Base-by-base conservation (phyloP, 2,329 filamentous ascomycete species). In the Fusarium odoratissimum region DNA sequence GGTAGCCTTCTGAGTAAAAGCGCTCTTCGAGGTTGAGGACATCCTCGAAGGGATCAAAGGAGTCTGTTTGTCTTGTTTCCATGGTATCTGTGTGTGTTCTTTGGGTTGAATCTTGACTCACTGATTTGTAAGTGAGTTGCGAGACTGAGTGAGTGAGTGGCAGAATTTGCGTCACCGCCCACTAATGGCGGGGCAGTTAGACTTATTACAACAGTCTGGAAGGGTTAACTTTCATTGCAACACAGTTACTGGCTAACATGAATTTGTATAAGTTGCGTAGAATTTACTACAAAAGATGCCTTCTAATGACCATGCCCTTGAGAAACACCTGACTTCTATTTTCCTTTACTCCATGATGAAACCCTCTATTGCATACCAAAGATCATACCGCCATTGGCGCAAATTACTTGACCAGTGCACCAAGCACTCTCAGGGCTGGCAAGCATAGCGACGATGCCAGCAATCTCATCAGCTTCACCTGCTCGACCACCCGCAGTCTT, bases 1-100 rank as follows among this genome's bases (percentile, higher is more conserved):
- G 82, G 84, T 95, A 95, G 66, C 96, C 96, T 82, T 95, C 90
- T 48, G 89, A 85, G 84, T 98, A 97, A 84, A 95, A 97, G 67
- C 84, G 80, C 60, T 91, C 88, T 79, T 92, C 90, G 23, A 92
- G 83, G 72, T 88, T 86, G 67, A 92, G 85, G 69, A 91, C 80
- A 66, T 86, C 84, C 67, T 89, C 87, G 69, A 90, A 88, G 17
- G 85, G 84, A 71, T 90, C 88, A n/a, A 82, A 77, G 11, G 79
- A 62, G 79, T 80, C 82, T 65, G 42, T 40, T 38, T 57, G 38
- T 56, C 44, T 60, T 62, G 52, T 52, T 54, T 71, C 65, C 65
- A 67, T 75, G 30, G 59, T 62, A 57, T 40, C 11, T 42, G 23
- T 49, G 48, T 63, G 38, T 37, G 51, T 40, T 51, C 14, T 46